A percentile compares a stretch with the other conserved stretches of the same genome.
Conservation (phyloP, 768 basidiomycete species). For the Russula compacta region DNA sequence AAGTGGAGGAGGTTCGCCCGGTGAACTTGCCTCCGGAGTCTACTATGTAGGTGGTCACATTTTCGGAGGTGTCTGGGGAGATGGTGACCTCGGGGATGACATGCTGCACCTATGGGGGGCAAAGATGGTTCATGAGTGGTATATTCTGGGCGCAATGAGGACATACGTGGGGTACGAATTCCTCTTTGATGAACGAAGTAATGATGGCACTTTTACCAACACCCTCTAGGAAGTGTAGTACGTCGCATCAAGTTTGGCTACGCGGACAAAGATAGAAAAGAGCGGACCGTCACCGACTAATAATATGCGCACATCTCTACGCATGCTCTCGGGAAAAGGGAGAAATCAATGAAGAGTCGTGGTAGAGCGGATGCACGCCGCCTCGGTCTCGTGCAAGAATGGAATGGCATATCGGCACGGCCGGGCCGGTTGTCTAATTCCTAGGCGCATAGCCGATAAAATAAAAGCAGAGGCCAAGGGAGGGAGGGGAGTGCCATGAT, state of each 20-base stretch:
- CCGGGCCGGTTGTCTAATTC: background rate
- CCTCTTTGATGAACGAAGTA: conserved; percentile 94
- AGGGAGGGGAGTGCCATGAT: background rate
- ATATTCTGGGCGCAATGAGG: background rate
- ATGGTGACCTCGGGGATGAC: conserved; percentile 97
- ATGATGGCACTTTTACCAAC: conserved; percentile 98
- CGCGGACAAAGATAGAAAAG: background rate
- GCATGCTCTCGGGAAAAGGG: conserved; percentile 38
- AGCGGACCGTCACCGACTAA: conserved; percentile 86
- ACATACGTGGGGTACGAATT: conserved; percentile 80
- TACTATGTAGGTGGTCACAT: conserved; percentile 96
- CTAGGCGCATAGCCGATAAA: background rate
- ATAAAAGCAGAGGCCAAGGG: background rate
- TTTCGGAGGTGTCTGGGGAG: conserved; percentile 93
- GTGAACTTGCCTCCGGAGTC: conserved; percentile 80
- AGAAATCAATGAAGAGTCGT: background rate
- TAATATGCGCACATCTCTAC: conserved; percentile 89
- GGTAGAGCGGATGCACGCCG: background rate
- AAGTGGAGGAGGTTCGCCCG: background rate
- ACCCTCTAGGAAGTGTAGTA: conserved; percentile 50
- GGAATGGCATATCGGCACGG: background rate
- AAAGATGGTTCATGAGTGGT: background rate
- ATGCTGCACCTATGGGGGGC: conserved; percentile 67
- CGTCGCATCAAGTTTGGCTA: background rate
- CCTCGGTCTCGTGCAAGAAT: background rate